Evolutionary conservation across 2,329 filamentous ascomycete species (phyloP).

Genomic region (Exophiala aquamarina): DNA sequence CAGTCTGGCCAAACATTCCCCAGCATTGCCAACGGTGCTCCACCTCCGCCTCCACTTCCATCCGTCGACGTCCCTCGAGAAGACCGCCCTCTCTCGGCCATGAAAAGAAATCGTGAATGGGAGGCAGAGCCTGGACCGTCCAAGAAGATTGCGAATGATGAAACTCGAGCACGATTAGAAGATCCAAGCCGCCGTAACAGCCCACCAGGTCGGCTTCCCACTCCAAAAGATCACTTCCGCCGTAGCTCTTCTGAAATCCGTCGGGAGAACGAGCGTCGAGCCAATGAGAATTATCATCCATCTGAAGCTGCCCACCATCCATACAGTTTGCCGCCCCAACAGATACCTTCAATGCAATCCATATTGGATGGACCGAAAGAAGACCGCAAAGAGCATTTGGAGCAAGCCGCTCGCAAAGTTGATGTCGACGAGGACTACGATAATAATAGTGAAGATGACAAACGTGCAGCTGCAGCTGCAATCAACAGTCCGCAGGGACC

Average conservation of each 20-base stretch:
- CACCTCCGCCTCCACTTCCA: slow-evolving; percentile 49
- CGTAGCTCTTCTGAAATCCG: slow-evolving; percentile 70
- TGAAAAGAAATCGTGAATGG: slow-evolving; percentile 90
- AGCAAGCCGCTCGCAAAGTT: slow-evolving; percentile 91
- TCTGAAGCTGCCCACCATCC: slow-evolving; percentile 90
- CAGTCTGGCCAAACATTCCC: slow-evolving; percentile 69
- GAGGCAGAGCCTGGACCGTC: slow-evolving; percentile 69
- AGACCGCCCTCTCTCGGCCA: slow-evolving; percentile 74
- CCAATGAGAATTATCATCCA: slow-evolving; percentile 80
- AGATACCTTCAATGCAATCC: slow-evolving; percentile 58
- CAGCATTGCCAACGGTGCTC: slow-evolving; percentile 68
- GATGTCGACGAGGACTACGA: slow-evolving; percentile 98
- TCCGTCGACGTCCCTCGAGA: slow-evolving; percentile 66
- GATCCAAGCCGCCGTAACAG: slow-evolving; percentile 78
- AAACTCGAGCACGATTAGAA: slow-evolving; percentile 81
- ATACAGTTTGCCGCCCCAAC: slow-evolving; percentile 56
- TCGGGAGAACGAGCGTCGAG: slow-evolving; percentile 64
- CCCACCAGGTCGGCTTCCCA: slow-evolving; percentile 55
- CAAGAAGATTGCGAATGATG: slow-evolving; percentile 88
- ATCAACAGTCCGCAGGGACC: slow-evolving; percentile 19
- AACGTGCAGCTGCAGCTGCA: slow-evolving; percentile 36
- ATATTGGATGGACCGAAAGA: slow-evolving; percentile 55
- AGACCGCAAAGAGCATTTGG: slow-evolving; percentile 61
- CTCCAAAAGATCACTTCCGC: slow-evolving; percentile 70
- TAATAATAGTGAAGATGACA: slow-evolving; percentile 85